A percentile compares a stretch with the other conserved stretches of the same genome.
Evolutionary conservation across 2,329 filamentous ascomycete genomes (phyloP).

Genomic region (Colletotrichum sp.): DNA sequence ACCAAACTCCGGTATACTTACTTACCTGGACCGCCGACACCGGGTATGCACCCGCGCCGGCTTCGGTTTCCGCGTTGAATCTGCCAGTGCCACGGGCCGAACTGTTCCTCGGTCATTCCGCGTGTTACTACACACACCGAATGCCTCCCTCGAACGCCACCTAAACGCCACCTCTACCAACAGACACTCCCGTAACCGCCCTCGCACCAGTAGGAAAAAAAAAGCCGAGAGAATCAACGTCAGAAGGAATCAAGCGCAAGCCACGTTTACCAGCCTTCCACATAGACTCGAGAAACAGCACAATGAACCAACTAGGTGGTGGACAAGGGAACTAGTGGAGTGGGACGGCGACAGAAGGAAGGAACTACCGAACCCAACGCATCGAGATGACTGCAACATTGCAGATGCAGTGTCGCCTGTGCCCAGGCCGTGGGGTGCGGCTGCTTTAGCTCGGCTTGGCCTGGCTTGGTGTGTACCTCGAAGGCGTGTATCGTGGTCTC

Average conservation of each 20-base stretch:
- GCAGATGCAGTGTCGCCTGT: not conserved
- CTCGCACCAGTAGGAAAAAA: not conserved
- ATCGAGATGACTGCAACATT: not conserved
- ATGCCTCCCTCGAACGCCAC: not conserved
- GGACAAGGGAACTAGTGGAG: not conserved
- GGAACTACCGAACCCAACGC: not conserved
- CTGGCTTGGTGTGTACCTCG: not conserved
- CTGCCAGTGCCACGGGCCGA: not conserved
- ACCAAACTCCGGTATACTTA: not conserved
- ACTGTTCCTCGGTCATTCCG: not conserved
- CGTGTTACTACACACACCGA: no score
- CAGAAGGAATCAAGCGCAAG: not conserved
- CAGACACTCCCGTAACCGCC: not conserved
- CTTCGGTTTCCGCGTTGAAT: not conserved
- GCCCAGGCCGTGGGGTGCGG: not conserved
- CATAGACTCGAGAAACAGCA: not conserved
- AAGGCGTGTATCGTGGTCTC: not conserved
- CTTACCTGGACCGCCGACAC: not conserved
- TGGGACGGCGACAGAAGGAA: not conserved
- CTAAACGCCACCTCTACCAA: not conserved
- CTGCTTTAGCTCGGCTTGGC: not conserved
- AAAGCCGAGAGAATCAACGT: not conserved
- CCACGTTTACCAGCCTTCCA: not conserved
- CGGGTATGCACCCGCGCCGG: not conserved
- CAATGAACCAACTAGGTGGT: not conserved